Base-by-base conservation (phyloP, 441 rosid species). In the Gossypium schwendimanii region DNA sequence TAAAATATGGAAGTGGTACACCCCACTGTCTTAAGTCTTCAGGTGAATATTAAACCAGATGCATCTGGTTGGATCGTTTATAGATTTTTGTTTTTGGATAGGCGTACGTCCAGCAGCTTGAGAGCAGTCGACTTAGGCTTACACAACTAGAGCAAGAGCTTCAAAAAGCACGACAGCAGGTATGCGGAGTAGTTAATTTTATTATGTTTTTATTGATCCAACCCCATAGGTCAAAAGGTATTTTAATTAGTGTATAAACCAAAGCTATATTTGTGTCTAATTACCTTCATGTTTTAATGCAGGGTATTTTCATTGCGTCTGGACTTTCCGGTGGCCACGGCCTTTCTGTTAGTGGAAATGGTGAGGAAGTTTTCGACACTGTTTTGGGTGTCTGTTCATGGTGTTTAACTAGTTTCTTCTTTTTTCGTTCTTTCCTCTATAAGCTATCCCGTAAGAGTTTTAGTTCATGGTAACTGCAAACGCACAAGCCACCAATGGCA, bases 41-140 rank as follows among this genome's bases (percentile, higher is more conserved):
- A 17, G 11, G 39, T 49, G 33, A 23, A 57, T 57, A 17, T 57
- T 23, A 39, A 14, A 60, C 11, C 6, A 2, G 8, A 7, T 7
- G 45, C 20, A 28, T 17, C 9, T 77, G 75, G 72, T 73, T 77
- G 76, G 80, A 79, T 80, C 69, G 74, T 78, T 85, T 73, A 84
- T 85, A 76, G 82, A 81, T 79, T 86, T 81, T 85, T 74, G 75
- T 82, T 50, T 80, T 86, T 87, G 83, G 76, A 70, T 81, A 92
- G 97, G 97, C 94, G 71, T 94, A 92, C 81, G 97, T 92, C 76
- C 97, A 91, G 87, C 97, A 92, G 76, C 96, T 94, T 4, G 98
- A 92, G 88, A 87, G 65, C 71, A 83, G 97, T 71, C 81, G 91
- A 17, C 66, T 87, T 65, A 82, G 83, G 87, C 93, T 92, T 20